Base-by-base conservation (phyloP, 805 yeast genomes). In the Peterozyma toletana region DNA sequence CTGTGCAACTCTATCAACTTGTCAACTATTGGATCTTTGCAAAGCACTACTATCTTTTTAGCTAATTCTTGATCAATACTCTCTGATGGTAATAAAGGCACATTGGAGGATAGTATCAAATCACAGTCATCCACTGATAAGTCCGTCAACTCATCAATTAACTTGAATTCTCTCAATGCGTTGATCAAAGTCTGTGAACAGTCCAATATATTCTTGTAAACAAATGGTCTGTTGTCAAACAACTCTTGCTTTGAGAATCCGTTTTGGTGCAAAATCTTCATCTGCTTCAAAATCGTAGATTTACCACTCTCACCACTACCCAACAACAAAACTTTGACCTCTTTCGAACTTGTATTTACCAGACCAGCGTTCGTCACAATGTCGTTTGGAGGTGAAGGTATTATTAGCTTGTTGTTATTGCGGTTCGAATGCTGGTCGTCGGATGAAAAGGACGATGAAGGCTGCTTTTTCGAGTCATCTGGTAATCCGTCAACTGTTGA, bases 241-340 rank as follows among this genome's bases (percentile, higher is more conserved):
- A 83, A 62, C 58, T 89, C 97, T 39, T 83, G 81, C 60, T 80
- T 66, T 42, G 80, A 62, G 56, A 79, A 84, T 9, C 90, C 90
- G 51, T 78, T 70, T 56, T 82, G 85, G 56, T 84, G 87, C 40
- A 83, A 66, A 46, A 83, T 83, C 57, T 83, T 84, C 79, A 86
- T 86, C 60, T 85, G 95, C 59, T 84, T 86, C 42, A 86, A 76
- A 42, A 85, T 79, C 14, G 95, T 85, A 7, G 89, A 80, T 56
- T 85, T 86, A 4, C 95, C 95, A 48, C 82, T 72, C 56, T 85
- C 95, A 13, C 98, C 99, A 0, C 96, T 85, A 5, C 99, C 93
- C 40, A 85, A 63, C 31, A 90, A 68, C 33, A 90, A 67, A 39
- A 90, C 80, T 59, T 89, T 89, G 43, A 81, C 78, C 46, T 31